Base-by-base conservation (phyloP, 345 rosid genomes). In the Viola odorata region DNA sequence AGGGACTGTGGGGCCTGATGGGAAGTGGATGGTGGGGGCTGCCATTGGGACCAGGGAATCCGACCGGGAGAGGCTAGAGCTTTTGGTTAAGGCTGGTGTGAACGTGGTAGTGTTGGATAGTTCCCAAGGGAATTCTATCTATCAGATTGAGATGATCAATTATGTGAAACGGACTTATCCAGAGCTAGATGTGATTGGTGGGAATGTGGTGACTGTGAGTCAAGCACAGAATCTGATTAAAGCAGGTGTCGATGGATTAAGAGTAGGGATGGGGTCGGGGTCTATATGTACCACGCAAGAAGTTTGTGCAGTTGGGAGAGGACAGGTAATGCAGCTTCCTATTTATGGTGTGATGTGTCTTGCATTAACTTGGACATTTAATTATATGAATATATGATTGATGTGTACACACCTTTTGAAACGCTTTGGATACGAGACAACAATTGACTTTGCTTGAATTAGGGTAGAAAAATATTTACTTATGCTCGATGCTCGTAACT, bases 231-330 rank as follows among this genome's bases (percentile, higher is more conserved):
- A 89, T 75, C 72, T 92, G 85, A 89, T 89, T 48, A 78, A 83
- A 49, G 85, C 89, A 0, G 96, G 96, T 17, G 94, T 80, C 15
- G 96, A 89, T 78, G 96, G 88, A 16, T 64, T 91, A 54, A 76
- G 98, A 77, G 86, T 91, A 7, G 96, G 96, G 55, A 91, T 89
- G 98, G 98, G 96, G 5, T 89, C 96, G 65, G 98, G 98, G 36
- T 89, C 96, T 44, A 91, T 91, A 39, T 91, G 98, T 63, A 91
- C 98, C 57, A 91, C 96, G 1, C 96, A 91, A 69, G 98, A 91
- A 76, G 98, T 91, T 69, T 89, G 96, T 39, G 98, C 98, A 0
- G 96, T 89, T 73, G 98, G 98, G 2, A 77, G 96, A 67, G 96
- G 96, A 60, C 96, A 91, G 98, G 96, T 91, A 84, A 55, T 55